Evolutionary conservation across 1,284 basidiomycete species (phyloP).

Genomic region (Ceratobasidium sp.): DNA sequence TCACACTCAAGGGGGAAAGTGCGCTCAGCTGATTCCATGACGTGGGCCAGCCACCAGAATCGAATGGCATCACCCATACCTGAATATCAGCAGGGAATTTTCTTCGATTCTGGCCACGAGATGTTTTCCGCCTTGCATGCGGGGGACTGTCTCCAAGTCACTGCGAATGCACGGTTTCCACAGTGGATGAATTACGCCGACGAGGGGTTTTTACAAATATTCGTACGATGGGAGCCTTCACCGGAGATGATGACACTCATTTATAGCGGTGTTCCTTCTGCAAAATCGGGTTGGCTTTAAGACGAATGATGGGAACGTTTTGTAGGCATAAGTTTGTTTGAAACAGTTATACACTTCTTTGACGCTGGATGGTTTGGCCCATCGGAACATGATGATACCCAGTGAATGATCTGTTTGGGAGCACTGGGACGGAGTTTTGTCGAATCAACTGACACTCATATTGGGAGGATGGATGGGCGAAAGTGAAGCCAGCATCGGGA

Average conservation of each 20-base stretch:
- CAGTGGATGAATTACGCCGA: slow-evolving; percentile 12
- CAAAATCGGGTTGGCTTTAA: not conserved
- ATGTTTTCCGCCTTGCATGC: not conserved
- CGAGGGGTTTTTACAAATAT: not conserved
- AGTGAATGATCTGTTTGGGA: not conserved
- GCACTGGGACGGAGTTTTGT: too few species aligned
- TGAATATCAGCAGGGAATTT: not conserved
- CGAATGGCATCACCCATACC: not conserved
- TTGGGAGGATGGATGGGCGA: too few species aligned
- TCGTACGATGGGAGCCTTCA: slow-evolving; percentile 17
- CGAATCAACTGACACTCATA: too few species aligned
- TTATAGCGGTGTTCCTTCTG: not conserved
- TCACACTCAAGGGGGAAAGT: not conserved
- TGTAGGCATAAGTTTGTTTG: not conserved
- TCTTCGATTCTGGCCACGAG: slow-evolving; percentile 6
- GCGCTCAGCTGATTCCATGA: not conserved
- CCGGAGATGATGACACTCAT: slow-evolving; percentile 12
- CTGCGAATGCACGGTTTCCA: slow-evolving; percentile 9
- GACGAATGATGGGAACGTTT: too few species aligned
- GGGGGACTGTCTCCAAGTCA: slow-evolving; percentile 15
- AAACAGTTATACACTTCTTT: too few species aligned
- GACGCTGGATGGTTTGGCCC: not conserved
- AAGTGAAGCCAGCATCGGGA: too few species aligned
- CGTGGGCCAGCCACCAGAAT: slow-evolving; percentile 14
- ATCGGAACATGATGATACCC: not conserved